Conservation (phyloP, 805 yeast species). For the Candida ponderosae region DNA sequence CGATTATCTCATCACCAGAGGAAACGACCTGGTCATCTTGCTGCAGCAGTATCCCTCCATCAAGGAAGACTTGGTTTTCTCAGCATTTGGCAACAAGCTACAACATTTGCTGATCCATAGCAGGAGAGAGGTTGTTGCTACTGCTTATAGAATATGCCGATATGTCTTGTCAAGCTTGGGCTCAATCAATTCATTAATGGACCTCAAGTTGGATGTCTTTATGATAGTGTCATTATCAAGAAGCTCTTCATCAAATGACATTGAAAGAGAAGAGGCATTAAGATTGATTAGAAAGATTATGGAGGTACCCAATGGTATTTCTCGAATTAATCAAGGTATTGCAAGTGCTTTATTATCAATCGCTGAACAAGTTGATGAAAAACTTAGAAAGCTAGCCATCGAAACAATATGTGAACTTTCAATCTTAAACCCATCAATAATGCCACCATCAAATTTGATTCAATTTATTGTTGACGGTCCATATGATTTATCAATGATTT, state of each 20-base stretch:
- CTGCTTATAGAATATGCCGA: conserved; percentile 71
- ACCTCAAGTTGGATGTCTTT: conserved; percentile 52
- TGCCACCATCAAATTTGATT: conserved; percentile 32
- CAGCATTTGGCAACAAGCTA: conserved; percentile 48
- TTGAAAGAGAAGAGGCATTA: conserved; percentile 74
- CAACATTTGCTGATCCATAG: conserved; percentile 52
- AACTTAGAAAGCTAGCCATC: conserved; percentile 38
- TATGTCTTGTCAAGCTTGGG: conserved; percentile 48
- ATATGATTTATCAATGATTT: conserved; percentile 32
- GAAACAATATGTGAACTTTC: conserved; percentile 49
- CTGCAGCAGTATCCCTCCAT: conserved; percentile 51
- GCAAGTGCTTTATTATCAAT: conserved; percentile 59
- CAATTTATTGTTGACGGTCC: conserved; percentile 50
- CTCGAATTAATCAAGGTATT: conserved; percentile 51
- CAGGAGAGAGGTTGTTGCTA: conserved; percentile 56
- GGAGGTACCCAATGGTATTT: conserved; percentile 44
- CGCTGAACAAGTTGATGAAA: conserved; percentile 47
- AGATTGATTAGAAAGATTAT: conserved; percentile 59
- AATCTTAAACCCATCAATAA: conserved; percentile 33
- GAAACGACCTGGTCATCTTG: conserved; percentile 58
- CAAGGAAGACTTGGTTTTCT: conserved; percentile 54
- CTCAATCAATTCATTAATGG: conserved; percentile 45
- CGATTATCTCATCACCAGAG: conserved; percentile 42
- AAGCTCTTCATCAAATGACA: conserved; percentile 35
- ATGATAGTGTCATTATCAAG: conserved; percentile 58